Evolutionary conservation across 2,329 filamentous ascomycete genomes (phyloP).

Genomic region (Thielaviopsis musarum): DNA sequence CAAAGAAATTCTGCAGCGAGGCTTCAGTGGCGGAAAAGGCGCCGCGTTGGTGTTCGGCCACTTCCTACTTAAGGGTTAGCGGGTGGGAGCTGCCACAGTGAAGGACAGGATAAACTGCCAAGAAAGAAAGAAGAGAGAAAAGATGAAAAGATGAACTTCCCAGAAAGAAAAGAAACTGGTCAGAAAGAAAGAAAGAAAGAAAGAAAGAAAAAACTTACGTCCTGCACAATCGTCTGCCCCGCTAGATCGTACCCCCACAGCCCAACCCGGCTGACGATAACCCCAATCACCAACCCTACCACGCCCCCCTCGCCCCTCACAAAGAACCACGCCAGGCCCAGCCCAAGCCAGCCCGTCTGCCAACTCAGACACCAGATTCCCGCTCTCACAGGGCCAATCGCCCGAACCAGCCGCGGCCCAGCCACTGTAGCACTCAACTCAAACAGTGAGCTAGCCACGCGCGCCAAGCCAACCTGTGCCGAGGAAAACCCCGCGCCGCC

Average conservation of each 20-base stretch:
- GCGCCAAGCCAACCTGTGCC: conserved; percentile 33
- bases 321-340: conserved; percentile 28
- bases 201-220: conserved; percentile 23
- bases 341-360: conserved; percentile 41
- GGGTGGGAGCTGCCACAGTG: neutral
- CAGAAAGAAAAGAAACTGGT: no score
- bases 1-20: conserved; percentile 51
- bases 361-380: conserved; percentile 57
- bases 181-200: neutral
- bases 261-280: conserved; percentile 39
- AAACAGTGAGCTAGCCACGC: conserved; percentile 34
- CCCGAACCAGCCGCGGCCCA: conserved; percentile 36
- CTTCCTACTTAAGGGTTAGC: conserved; percentile 25
- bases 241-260: conserved; percentile 46
- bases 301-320: conserved; percentile 22
- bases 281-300: conserved; percentile 30
- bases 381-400: conserved; percentile 41
- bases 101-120: neutral
- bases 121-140: neutral
- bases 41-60: conserved; percentile 40
- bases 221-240: conserved; percentile 43
- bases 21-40: conserved; percentile 53
- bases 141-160: no score
- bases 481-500: conserved; percentile 33
- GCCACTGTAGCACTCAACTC: conserved; percentile 46